Conservation (phyloP, 495 filamentous ascomycete species). For the Neurospora sp. region DNA sequence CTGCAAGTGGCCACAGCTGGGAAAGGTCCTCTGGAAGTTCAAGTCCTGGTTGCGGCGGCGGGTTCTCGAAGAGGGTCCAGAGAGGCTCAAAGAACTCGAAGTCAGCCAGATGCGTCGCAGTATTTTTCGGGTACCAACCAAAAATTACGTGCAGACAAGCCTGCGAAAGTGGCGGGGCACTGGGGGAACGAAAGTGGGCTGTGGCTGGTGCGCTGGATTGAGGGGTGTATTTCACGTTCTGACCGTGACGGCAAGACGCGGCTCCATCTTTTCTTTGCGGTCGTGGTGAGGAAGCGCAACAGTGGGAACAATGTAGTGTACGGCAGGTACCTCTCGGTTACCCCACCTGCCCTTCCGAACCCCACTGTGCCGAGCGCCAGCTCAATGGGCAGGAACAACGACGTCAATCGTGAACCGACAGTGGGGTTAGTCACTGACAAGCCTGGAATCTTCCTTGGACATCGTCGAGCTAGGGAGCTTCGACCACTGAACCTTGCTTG, state of each 20-base stretch:
- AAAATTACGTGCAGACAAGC: constrained; percentile 12
- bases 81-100: constrained; percentile 11
- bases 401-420: not conserved
- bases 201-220: constrained; percentile 15
- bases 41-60: not conserved
- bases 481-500: not conserved
- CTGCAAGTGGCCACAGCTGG: constrained; percentile 5
- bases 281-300: not conserved
- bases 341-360: not conserved
- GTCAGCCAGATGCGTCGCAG: constrained; percentile 16
- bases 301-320: not conserved
- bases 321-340: not conserved
- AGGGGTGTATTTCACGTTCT: not conserved
- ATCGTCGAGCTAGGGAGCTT: not conserved
- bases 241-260: not conserved
- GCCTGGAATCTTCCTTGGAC: not conserved
- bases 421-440: not conserved
- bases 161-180: not conserved
- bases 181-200: constrained; percentile 13
- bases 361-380: not conserved
- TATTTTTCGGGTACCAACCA: constrained; percentile 16
- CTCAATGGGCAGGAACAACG: not conserved
- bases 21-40: not conserved
- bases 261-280: not conserved
- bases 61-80: constrained; percentile 1